Evolutionary conservation across 768 basidiomycete species (phyloP).

Genomic region (Pisolithus albus): DNA sequence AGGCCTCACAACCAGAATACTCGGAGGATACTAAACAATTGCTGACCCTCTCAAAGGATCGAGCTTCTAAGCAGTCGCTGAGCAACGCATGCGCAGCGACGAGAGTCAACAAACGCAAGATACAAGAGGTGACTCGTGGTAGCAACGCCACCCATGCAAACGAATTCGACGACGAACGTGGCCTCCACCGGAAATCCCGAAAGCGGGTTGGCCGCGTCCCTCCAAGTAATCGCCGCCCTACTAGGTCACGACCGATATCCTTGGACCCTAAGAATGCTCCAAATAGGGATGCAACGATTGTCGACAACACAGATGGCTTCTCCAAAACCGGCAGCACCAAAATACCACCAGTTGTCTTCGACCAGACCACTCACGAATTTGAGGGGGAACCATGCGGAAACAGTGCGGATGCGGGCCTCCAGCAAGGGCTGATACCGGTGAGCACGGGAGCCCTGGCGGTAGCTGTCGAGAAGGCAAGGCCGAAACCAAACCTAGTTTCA

Average conservation of each 20-base stretch:
- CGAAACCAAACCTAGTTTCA: conserved; percentile 1
- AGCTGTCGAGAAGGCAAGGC: conserved; percentile 17
- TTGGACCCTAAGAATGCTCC: too few species aligned
- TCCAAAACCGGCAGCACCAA: too few species aligned
- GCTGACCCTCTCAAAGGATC: too few species aligned
- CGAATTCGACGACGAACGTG: conserved; percentile 2
- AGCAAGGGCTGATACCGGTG: conserved; percentile 5
- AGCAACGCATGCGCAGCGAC: too few species aligned
- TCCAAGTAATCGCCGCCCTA: not conserved
- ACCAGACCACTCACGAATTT: conserved; percentile 23
- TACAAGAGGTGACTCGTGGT: not conserved
- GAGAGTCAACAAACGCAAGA: not conserved
- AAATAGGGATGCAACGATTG: too few species aligned
- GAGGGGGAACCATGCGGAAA: conserved; percentile 3
- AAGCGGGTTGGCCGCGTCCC: not conserved
- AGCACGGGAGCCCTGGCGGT: conserved; percentile 9
- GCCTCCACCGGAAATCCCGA: conserved; percentile 15
- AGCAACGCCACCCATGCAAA: too few species aligned
- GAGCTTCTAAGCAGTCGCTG: too few species aligned
- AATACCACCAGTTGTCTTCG: conserved; percentile 17
- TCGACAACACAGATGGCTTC: too few species aligned
- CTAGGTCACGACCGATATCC: too few species aligned
- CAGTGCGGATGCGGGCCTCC: conserved; percentile 15
- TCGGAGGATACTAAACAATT: too few species aligned
- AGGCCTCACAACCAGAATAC: too few species aligned